Conservation (phyloP, 305 asterid genomes). For the Solanum aculeatissimum region DNA sequence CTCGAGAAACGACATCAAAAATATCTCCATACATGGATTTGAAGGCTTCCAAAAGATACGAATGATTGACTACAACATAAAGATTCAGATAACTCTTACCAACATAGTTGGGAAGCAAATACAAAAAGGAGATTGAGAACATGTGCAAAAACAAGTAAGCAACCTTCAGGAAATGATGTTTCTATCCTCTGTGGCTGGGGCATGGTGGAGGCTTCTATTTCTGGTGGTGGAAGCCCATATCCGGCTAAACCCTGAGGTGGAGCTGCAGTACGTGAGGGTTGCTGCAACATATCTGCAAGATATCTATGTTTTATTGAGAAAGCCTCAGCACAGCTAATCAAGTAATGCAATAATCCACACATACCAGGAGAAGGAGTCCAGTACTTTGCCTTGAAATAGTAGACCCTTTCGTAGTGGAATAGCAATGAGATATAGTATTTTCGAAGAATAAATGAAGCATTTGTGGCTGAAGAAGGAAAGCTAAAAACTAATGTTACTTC, state of each 20-base stretch:
- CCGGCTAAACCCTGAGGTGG: slow-evolving; percentile 13
- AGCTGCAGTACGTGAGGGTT: slow-evolving; percentile 9
- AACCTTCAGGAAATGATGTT: slow-evolving; percentile 38
- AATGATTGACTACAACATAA: background rate
- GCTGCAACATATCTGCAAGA: slow-evolving; percentile 31
- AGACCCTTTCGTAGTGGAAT: slow-evolving; percentile 69
- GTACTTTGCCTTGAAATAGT: slow-evolving; percentile 51
- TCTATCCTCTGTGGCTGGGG: slow-evolving; percentile 5
- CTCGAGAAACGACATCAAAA: background rate
- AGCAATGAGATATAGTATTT: slow-evolving; percentile 65
- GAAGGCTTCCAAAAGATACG: background rate
- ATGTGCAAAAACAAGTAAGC: background rate
- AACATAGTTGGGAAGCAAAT: background rate
- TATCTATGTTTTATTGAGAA: background rate
- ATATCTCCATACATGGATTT: background rate
- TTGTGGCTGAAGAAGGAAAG: slow-evolving; percentile 82
- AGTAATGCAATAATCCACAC: background rate
- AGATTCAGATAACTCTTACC: background rate
- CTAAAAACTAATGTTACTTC: slow-evolving; percentile 57
- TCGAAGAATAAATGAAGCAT: slow-evolving; percentile 76
- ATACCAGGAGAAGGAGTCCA: slow-evolving; percentile 54
- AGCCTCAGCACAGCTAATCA: background rate
- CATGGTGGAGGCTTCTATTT: slow-evolving; percentile 1
- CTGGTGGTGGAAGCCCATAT: slow-evolving; percentile 1
- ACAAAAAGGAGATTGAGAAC: background rate